Conservation (phyloP, 1,284 basidiomycete species). For the Ganoderma resinaceum region DNA sequence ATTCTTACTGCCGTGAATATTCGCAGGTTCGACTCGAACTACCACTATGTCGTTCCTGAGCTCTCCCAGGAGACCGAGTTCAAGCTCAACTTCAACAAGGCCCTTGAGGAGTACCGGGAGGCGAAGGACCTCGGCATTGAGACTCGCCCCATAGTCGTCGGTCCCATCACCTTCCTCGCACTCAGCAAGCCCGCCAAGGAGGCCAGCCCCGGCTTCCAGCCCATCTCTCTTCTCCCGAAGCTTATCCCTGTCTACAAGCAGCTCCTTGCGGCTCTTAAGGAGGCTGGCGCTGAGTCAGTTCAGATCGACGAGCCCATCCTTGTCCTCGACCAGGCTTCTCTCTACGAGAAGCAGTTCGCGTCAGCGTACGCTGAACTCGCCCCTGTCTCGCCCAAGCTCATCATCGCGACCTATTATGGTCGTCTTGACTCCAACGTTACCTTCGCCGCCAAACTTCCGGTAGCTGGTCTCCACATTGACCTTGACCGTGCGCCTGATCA, state of each 20-base stretch:
- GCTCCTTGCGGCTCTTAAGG: conserved; percentile 91
- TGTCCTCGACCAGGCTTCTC: conserved; percentile 87
- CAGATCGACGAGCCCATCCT: conserved; percentile 99
- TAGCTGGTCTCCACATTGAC: conserved; percentile 96
- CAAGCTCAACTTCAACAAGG: conserved; percentile 96
- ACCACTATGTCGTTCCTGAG: conserved; percentile 99
- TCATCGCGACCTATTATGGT: conserved; percentile 96
- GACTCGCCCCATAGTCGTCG: conserved; percentile 96
- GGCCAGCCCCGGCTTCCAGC: conserved; percentile 87
- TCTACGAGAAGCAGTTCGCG: conserved; percentile 84
- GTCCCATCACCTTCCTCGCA: conserved; percentile 95
- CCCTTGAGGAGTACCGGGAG: conserved; percentile 94
- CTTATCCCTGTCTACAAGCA: conserved; percentile 94
- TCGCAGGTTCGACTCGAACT: conserved; percentile 98
- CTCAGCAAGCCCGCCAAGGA: conserved; percentile 94
- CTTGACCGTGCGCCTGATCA: conserved; percentile 94
- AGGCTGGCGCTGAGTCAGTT: conserved; percentile 92
- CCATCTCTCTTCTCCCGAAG: conserved; percentile 90
- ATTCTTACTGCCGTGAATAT: background rate
- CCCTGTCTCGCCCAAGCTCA: conserved; percentile 88
- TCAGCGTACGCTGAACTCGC: conserved; percentile 85
- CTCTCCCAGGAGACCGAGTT: conserved; percentile 93
- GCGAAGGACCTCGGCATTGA: conserved; percentile 90
- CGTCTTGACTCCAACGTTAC: conserved; percentile 94
- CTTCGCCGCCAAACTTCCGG: conserved; percentile 92